These are phyloP conservation scores for Alternaria infectoria DNA, from an alignment of 2,329 filamentous ascomycete species.

Conservation along the genomic window DNA sequence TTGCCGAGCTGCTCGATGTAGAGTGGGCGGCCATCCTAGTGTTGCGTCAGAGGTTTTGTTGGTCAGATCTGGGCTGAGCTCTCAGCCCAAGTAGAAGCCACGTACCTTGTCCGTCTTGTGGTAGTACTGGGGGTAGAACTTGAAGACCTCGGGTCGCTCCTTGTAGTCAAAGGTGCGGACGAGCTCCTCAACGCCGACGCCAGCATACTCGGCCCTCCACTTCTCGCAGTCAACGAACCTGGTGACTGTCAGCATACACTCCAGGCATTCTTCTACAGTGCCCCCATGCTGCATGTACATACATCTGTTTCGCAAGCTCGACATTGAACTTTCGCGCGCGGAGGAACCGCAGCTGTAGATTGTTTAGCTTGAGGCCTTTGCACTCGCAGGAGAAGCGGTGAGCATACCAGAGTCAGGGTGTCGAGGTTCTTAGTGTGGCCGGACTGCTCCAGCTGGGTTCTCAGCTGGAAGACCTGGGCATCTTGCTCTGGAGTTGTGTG, in stretches of 20 bases:
- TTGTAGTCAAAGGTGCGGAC: constrained; percentile 83
- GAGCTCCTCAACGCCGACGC: constrained; percentile 72
- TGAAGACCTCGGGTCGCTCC: constrained; percentile 81
- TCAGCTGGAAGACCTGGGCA: constrained; percentile 85
- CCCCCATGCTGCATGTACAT: constrained; percentile 45
- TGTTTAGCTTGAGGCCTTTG: constrained; percentile 22
- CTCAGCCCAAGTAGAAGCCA: background rate
- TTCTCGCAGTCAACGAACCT: constrained; percentile 92
- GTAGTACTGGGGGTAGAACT: constrained; percentile 98
- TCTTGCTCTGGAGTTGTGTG: constrained; percentile 86
- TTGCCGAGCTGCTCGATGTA: constrained; percentile 97
- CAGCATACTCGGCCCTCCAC: constrained; percentile 85
- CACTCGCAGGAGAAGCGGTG: background rate
- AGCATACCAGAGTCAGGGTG: constrained; percentile 82
- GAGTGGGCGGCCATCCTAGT: constrained; percentile 88
- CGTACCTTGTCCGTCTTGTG: constrained; percentile 87
- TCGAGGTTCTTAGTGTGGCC: constrained; percentile 86
- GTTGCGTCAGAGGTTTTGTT: constrained; percentile 12
- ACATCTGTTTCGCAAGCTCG: constrained; percentile 85
- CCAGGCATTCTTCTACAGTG: background rate
- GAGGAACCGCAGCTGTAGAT: constrained; percentile 78
- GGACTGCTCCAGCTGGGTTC: constrained; percentile 80
- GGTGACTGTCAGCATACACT: constrained; percentile 32
- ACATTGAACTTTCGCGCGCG: constrained; percentile 96
- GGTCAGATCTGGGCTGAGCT: background rate